Evolutionary conservation across 2,329 filamentous ascomycete genomes (phyloP), one percentile per base, ranked within the genome.

Genomic region (Bretziella fagacearum): DNA sequence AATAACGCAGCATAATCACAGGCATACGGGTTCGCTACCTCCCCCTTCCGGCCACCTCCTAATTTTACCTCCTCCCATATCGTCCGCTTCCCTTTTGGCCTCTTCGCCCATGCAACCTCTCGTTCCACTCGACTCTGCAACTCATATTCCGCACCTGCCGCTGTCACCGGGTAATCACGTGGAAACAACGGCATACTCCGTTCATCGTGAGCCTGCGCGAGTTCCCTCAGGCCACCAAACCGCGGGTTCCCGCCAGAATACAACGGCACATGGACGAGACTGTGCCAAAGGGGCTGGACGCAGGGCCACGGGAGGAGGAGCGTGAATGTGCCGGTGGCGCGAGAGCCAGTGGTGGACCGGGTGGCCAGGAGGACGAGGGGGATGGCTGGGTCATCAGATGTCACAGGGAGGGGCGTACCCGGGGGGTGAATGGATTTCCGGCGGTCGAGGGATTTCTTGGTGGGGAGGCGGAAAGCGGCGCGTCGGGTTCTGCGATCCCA

Each of bases 291-390:
- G 0, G 84, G 76, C 29, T 77, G 67, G 29, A 96, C 81, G 55
- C 84, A 94, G 58, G 84, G 86, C 85, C 89, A 95, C 0, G 91
- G 91, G 2, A 91, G 70, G 20, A 96, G 67, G 1, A 96, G 59
- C 0, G 79, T 91, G 85, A 86, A 96, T 0, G 70, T 78, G 0
- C 81, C 80, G 41, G 81, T 77, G 1, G 67, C 64, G 40, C 70
- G 71, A 8, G 61, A 64, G 30, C 63, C 62, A 1, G 59, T 55
- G 8, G 63, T 59, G 7, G 69, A 59, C 3, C 75, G 71, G 8
- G 73, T 75, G 27, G 79, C 69, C 3, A 84, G 68, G 4, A 93
- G 63, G 1, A 89, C 66, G 32, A 89, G 63, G 1, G 91, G 91
- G 13, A 96, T 91, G 1, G 71, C 65, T 1, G 84, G 83, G 56